Base-by-base conservation (phyloP, 331 rosid genomes). In the Prunus yedoensis region DNA sequence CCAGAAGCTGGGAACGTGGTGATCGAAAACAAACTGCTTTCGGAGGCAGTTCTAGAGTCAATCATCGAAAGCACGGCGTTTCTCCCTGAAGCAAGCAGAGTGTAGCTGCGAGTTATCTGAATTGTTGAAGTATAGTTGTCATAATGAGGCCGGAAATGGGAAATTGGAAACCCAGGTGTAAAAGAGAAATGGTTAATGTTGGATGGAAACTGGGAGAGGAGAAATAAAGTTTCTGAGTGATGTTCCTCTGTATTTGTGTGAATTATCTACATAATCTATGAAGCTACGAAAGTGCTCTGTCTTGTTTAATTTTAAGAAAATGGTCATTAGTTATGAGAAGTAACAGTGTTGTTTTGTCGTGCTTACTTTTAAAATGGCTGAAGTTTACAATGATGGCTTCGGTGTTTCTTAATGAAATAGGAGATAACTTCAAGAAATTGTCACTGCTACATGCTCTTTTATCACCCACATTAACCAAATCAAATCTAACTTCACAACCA, bases 11-110 rank as follows among this genome's bases (percentile, higher is more conserved):
- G 74, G 17, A 49, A 61, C 1, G 81, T 59, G 4, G 79, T 74
- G 30, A 83, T 94, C n/a, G 84, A 90, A 15, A 94, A 85, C 76
- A 91, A 84, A 21, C 56, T 86, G 28, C 84, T 91, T 18, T 82
- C 88, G 9, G 96, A 87, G 79, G 86, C 96, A 3, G 80, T 94
- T 1, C 27, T 91, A 12, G 96, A 90, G 79, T 90, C 97, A 0
- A 90, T 94, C 70, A 64, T 94, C 1, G 98, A 0, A 85, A 87
- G 81, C 65, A 83, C 65, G 96, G 97, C 4, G 98, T 91, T 70
- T 88, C 96, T 50, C n/a, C 98, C 98, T 5, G 89, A 17, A 14
- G 85, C 93, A 14, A 91, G 81, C 68, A 72, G 51, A 87, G 85
- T 79, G 80, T 94, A 80, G 91, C 98, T 4, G 11, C 76, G 47